Percentiles rank a stretch among this genome's conserved stretches.
These are phyloP conservation scores for Wallacemonas sp. DNA, from an alignment of 208 protist species.

Conservation along the genomic window DNA sequence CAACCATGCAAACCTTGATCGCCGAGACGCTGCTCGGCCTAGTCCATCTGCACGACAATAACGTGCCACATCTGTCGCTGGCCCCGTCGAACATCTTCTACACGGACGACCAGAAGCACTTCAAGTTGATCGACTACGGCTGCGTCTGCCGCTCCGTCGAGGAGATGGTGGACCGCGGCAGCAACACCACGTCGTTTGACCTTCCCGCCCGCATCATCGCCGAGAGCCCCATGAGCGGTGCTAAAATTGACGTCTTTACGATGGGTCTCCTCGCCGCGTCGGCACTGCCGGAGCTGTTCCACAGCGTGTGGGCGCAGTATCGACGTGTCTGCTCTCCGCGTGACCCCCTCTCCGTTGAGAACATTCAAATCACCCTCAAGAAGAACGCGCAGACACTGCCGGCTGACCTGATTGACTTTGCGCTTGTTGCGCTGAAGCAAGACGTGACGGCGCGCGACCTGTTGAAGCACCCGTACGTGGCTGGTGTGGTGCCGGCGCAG, in stretches of 20 bases:
- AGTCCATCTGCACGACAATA: slow-evolving; percentile 72
- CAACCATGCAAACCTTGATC: slow-evolving; percentile 50
- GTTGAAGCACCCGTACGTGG: slow-evolving; percentile 59
- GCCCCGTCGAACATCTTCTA: slow-evolving; percentile 80
- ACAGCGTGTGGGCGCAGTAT: slow-evolving; percentile 41
- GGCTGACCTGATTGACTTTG: slow-evolving; percentile 48
- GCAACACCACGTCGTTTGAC: slow-evolving; percentile 39
- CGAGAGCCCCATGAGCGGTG: slow-evolving; percentile 24
- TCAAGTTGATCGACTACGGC: slow-evolving; percentile 74
- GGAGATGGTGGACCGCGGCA: slow-evolving; percentile 36
- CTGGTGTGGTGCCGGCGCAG: slow-evolving; percentile 6
- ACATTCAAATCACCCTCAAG: slow-evolving; percentile 32
- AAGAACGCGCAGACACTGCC: slow-evolving; percentile 21
- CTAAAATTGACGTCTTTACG: slow-evolving; percentile 65
- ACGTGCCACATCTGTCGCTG: slow-evolving; percentile 56
- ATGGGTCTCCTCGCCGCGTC: slow-evolving; percentile 76
- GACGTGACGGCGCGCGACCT: slow-evolving; percentile 34
- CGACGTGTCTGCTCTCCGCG: background rate
- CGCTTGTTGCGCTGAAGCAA: slow-evolving; percentile 41
- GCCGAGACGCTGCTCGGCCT: slow-evolving; percentile 63
- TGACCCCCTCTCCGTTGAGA: slow-evolving; percentile 26
- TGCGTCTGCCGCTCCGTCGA: slow-evolving; percentile 62
- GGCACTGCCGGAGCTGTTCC: slow-evolving; percentile 44
- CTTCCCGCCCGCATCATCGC: slow-evolving; percentile 49
- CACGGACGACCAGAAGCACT: slow-evolving; percentile 29